Evolutionary conservation across 2,329 filamentous ascomycete genomes (phyloP).

Genomic region (Orbilia javanica): DNA sequence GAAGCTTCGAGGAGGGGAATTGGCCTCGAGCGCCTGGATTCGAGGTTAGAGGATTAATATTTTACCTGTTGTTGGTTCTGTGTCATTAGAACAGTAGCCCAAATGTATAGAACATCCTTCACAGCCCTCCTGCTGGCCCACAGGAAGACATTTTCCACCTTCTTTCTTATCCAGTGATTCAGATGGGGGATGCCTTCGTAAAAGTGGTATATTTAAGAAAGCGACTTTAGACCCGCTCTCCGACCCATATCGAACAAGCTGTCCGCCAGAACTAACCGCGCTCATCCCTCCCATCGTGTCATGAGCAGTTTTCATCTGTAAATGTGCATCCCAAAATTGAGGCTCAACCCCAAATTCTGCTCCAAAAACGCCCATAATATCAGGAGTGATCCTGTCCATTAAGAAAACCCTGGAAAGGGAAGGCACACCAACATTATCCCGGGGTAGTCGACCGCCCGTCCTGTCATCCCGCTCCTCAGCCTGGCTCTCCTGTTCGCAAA

Average conservation of each 20-base stretch:
- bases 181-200: slow-evolving; percentile 30
- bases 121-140: background rate
- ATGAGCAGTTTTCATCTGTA: slow-evolving; percentile 13
- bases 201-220: slow-evolving; percentile 54
- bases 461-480: background rate
- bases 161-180: slow-evolving; percentile 21
- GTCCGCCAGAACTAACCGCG: slow-evolving; percentile 40
- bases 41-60: background rate
- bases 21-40: too few species aligned
- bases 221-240: slow-evolving; percentile 41
- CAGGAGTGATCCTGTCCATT: slow-evolving; percentile 36
- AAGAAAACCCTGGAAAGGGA: slow-evolving; percentile 35
- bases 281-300: background rate
- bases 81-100: background rate
- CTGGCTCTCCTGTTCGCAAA: slow-evolving; percentile 42
- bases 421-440: background rate
- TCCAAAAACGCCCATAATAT: slow-evolving; percentile 46
- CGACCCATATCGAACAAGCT: slow-evolving; percentile 41
- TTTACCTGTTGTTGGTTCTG: slow-evolving; percentile 33
- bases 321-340: slow-evolving; percentile 54
- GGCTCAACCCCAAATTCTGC: slow-evolving; percentile 44
- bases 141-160: background rate
- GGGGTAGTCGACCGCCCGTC: background rate
- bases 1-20: too few species aligned
- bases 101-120: slow-evolving; percentile 54